Conservation (phyloP, 2,329 filamentous ascomycete genomes). For the Macrophomina pseudophaseolina region DNA sequence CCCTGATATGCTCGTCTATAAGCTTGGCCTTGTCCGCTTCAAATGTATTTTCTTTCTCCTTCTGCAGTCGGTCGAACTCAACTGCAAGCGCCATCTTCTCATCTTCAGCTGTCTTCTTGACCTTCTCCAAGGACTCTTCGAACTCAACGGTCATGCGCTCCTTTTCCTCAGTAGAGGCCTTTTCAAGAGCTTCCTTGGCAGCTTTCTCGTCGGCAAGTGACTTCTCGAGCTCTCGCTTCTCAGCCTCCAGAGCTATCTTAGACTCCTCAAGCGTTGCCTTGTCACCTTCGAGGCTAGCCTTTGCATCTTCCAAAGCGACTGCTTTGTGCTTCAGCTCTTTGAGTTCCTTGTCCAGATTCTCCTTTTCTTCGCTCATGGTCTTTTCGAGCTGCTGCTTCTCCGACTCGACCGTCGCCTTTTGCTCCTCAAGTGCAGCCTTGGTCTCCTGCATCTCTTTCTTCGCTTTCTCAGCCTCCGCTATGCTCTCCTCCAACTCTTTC, state of each 20-base stretch:
- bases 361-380: conserved; percentile 43
- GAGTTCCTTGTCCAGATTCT: conserved; percentile 43
- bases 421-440: conserved; percentile 37
- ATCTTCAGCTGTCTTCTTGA: conserved; percentile 41
- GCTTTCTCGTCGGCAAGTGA: conserved; percentile 38
- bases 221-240: conserved; percentile 47
- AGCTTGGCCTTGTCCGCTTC: conserved; percentile 55
- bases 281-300: conserved; percentile 50
- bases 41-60: conserved; percentile 41
- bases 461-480: conserved; percentile 51
- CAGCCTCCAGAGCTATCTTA: conserved; percentile 38
- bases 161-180: conserved; percentile 43
- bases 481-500: conserved; percentile 55
- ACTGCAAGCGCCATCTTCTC: conserved; percentile 47
- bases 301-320: conserved; percentile 54
- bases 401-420: conserved; percentile 47
- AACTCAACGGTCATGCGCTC: conserved; percentile 43
- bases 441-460: conserved; percentile 45
- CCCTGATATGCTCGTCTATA: conserved; percentile 40
- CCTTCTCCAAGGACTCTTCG: conserved; percentile 48
- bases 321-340: conserved; percentile 49
- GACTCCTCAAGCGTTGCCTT: conserved; percentile 44
- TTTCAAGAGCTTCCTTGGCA: conserved; percentile 52
- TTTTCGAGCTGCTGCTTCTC: conserved; percentile 52
- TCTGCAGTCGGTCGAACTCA: conserved; percentile 41